Evolutionary conservation across 2,329 filamentous ascomycete genomes (phyloP).

Genomic region (Falciphora oryzae): DNA sequence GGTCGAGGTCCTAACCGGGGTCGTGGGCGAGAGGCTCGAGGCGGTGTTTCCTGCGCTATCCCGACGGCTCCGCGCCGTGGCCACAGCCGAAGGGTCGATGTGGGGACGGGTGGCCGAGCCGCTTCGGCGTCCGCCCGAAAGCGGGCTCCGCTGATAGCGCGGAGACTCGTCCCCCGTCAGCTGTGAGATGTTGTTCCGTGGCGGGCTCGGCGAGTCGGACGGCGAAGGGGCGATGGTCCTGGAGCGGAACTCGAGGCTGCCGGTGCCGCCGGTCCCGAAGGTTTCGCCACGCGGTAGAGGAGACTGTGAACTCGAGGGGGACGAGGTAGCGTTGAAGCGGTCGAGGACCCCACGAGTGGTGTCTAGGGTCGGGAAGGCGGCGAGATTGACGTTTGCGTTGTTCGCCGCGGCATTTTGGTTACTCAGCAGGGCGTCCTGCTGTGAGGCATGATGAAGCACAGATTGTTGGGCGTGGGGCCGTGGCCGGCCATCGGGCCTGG

Average conservation of each 20-base stretch:
- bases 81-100: not conserved
- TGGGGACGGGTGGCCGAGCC: not conserved
- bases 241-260: conserved; percentile 20
- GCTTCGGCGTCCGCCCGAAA: not conserved
- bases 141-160: conserved; percentile 12
- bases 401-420: conserved; percentile 8
- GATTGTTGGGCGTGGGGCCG: conserved; percentile 5
- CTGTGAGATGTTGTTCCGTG: conserved; percentile 12
- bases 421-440: conserved; percentile 8
- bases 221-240: conserved; percentile 26
- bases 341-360: conserved; percentile 3
- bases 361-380: conserved; percentile 7
- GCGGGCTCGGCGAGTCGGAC: conserved; percentile 16
- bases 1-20: conserved; percentile 20
- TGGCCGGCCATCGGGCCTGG: conserved; percentile 8
- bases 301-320: not conserved
- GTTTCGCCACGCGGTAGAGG: not conserved
- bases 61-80: conserved; percentile 6
- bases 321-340: not conserved
- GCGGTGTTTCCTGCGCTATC: conserved; percentile 13
- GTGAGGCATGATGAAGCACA: conserved; percentile 9
- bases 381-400: conserved; percentile 10
- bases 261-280: not conserved
- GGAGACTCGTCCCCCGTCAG: conserved; percentile 11
- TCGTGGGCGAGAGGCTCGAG: conserved; percentile 17